A percentile compares a stretch with the other conserved stretches of the same genome.
phyloP scores from a whole-genome alignment of 495 filamentous ascomycete species.

The Penicillium canariense region DNA sequence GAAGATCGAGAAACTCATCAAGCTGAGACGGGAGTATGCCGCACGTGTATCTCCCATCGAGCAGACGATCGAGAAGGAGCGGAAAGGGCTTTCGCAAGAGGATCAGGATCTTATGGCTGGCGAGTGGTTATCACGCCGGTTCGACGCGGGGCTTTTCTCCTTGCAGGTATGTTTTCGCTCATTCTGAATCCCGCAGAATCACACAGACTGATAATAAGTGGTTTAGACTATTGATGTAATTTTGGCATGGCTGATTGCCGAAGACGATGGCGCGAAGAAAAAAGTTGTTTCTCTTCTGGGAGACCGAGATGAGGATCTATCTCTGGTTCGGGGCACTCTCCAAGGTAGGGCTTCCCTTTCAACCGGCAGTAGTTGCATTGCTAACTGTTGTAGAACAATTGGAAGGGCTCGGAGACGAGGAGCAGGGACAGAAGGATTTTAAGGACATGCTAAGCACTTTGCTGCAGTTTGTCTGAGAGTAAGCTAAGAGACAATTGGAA shows the following conservation, averaged over 20 bases:
- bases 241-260: conserved; percentile 87
- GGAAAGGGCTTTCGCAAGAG: conserved; percentile 40
- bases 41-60: conserved; percentile 64
- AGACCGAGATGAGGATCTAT: conserved; percentile 64
- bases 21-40: conserved; percentile 69
- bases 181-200: not conserved
- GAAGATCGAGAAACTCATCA: conserved; percentile 68
- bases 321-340: conserved; percentile 63
- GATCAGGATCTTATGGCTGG: conserved; percentile 66
- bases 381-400: conserved; percentile 54
- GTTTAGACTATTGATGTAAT: conserved; percentile 75
- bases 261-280: conserved; percentile 75
- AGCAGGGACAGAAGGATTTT: conserved; percentile 56
- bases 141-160: conserved; percentile 84
- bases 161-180: conserved; percentile 56
- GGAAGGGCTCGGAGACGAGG: conserved; percentile 56
- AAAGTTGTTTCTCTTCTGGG: conserved; percentile 63
- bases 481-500: not conserved
- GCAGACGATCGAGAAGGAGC: conserved; percentile 60
- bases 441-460: conserved; percentile 71
- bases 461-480: conserved; percentile 45
- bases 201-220: not conserved
- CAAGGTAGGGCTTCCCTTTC: conserved; percentile 48
- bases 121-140: conserved; percentile 77
- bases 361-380: not conserved